Conservation (phyloP, 495 filamentous ascomycete species). For the Penicillium odoratum region DNA sequence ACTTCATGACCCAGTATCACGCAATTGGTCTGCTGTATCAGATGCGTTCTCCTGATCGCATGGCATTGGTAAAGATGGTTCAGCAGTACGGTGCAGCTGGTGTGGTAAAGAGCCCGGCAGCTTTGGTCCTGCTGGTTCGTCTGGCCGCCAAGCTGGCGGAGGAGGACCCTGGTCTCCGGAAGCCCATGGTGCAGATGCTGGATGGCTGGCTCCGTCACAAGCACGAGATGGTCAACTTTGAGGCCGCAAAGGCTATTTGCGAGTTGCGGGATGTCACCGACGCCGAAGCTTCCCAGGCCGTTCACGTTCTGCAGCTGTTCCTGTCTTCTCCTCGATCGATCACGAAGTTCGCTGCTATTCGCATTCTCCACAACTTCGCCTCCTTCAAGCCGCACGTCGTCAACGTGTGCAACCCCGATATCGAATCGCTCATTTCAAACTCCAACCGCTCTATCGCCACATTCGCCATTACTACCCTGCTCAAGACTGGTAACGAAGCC, state of each 20-base stretch:
- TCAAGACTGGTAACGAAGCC: slow-evolving; percentile 97
- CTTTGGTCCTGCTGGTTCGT: slow-evolving; percentile 86
- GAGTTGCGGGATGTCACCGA: slow-evolving; percentile 92
- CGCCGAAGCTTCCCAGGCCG: slow-evolving; percentile 85
- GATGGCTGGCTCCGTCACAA: slow-evolving; percentile 98
- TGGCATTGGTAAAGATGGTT: slow-evolving; percentile 99
- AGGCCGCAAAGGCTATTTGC: slow-evolving; percentile 97
- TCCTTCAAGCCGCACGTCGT: slow-evolving; percentile 93
- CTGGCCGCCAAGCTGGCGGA: slow-evolving; percentile 93
- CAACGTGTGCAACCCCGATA: slow-evolving; percentile 92
- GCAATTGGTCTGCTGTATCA: slow-evolving; percentile 97
- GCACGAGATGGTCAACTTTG: slow-evolving; percentile 99
- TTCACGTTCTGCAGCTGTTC: slow-evolving; percentile 94
- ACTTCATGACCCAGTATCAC: slow-evolving; percentile 97
- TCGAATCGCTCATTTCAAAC: slow-evolving; percentile 93
- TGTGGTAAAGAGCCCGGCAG: slow-evolving; percentile 91
- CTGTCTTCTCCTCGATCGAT: slow-evolving; percentile 94
- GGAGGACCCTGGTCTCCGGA: slow-evolving; percentile 84
- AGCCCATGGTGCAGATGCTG: slow-evolving; percentile 91
- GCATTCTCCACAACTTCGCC: slow-evolving; percentile 94
- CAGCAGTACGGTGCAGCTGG: slow-evolving; percentile 93
- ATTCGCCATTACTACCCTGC: slow-evolving; percentile 94
- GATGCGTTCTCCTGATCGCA: slow-evolving; percentile 95
- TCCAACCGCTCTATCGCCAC: slow-evolving; percentile 97
- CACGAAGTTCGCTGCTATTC: slow-evolving; percentile 96